Evolutionary conservation across 495 filamentous ascomycete species (phyloP).

Genomic region (Saxispiralis lemnorum): DNA sequence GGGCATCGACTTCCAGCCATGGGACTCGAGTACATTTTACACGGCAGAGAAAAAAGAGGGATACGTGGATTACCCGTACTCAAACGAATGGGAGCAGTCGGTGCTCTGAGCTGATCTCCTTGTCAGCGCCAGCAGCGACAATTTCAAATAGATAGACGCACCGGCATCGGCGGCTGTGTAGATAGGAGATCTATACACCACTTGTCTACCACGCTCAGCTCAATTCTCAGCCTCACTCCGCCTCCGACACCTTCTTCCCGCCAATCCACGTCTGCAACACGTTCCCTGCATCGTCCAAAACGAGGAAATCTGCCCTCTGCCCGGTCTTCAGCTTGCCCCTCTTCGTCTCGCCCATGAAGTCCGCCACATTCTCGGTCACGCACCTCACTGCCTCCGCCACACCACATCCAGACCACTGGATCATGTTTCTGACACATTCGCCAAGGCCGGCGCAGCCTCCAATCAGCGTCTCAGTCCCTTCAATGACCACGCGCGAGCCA

Average conservation of each 20-base stretch:
- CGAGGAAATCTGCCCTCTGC: conserved; percentile 30
- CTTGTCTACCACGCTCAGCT: too few relatives aligned
- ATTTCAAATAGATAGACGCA: too few relatives aligned
- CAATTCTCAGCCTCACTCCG: conserved; percentile 15
- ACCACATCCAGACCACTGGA: conserved; percentile 27
- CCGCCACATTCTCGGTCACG: conserved; percentile 32
- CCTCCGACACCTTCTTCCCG: conserved; percentile 29
- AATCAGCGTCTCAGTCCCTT: conserved; percentile 29
- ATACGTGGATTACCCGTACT: neutral
- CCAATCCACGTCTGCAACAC: conserved; percentile 32
- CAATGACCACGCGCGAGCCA: conserved; percentile 27
- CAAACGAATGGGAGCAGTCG: too few relatives aligned
- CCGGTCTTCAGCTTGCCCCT: conserved; percentile 27
- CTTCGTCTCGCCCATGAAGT: conserved; percentile 25
- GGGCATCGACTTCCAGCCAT: conserved; percentile 12
- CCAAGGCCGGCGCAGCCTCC: conserved; percentile 28
- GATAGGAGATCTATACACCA: too few relatives aligned
- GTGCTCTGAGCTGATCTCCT: too few relatives aligned
- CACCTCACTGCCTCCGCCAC: conserved; percentile 30
- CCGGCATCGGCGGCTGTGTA: too few relatives aligned
- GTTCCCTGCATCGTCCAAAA: conserved; percentile 27
- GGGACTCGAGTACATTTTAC: neutral
- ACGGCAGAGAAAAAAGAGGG: neutral
- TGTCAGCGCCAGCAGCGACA: too few relatives aligned
- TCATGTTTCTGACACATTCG: conserved; percentile 29